Evolutionary conservation across 352 stramenopile species (phyloP).

Genomic region (Globisporangium lucens): DNA sequence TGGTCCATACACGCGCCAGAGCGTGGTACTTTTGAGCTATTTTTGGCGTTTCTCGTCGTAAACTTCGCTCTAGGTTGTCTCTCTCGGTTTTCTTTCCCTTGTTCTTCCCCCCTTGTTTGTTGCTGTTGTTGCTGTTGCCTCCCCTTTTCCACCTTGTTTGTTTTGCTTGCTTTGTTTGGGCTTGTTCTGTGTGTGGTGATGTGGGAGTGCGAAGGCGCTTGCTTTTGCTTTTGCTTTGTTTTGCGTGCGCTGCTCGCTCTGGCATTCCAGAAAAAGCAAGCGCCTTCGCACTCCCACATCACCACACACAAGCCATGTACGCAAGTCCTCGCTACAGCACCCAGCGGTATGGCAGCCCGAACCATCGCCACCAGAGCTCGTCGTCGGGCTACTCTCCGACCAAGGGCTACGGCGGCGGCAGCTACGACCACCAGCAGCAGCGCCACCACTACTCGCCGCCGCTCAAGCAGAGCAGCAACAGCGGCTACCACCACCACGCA

Average conservation of each 20-base stretch:
- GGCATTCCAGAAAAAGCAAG: conserved; percentile 20
- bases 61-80: not conserved
- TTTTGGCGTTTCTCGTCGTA: conserved; percentile 1
- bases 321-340: conserved; percentile 17
- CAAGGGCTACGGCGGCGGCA: conserved; percentile 6
- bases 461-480: conserved; percentile 16
- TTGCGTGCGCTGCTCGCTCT: not conserved
- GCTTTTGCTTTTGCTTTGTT: not conserved
- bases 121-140: not conserved
- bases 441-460: conserved; percentile 18
- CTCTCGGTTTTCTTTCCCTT: not conserved
- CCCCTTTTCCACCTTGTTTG: not conserved
- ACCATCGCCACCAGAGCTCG: conserved; percentile 18
- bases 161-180: not conserved
- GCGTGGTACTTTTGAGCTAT: not conserved
- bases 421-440: conserved; percentile 9
- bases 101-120: conserved; percentile 1
- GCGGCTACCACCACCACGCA: conserved; percentile 3
- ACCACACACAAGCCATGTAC: conserved; percentile 12
- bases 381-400: conserved; percentile 17
- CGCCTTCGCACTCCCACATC: conserved; percentile 4
- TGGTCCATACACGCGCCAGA: not conserved
- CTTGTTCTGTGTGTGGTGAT: not conserved
- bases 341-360: conserved; percentile 13
- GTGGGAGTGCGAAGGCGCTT: not conserved